Base-by-base conservation (phyloP, 2,329 filamentous ascomycete species). In the Colletotrichum sp. region DNA sequence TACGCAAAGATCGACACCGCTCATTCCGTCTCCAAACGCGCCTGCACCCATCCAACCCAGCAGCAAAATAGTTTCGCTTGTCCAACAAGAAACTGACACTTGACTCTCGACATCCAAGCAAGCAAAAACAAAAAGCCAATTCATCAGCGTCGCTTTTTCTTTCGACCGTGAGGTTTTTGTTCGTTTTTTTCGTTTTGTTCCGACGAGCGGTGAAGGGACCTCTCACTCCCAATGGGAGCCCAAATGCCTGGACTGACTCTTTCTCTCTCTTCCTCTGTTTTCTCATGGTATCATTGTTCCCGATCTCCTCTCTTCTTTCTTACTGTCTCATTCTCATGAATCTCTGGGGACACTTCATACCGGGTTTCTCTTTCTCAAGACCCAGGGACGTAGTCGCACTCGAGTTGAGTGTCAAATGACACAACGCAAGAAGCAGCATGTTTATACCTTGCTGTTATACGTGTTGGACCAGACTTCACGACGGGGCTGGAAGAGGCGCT, bases 401-500 rank as follows among this genome's bases (percentile, higher is more conserved):
- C 39, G 39, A 49, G 39, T 49, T 49, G 39, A 49, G 39, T 49
- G 39, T 59, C 66, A 21, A 36, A 52, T 6, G 65, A 57, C 49
- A 34, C 65, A n/a, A 26, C 4, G 10, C 7, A 34, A 34, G 28
- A 18, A 75, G 34, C 9, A 77, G 57, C 65, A 60, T 65, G 18
- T 21, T 39, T 64, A 65, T 63, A 72, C 34, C 49, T 63, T 62
- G 65, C 44, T 64, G 39, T 73, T 71, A 68, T 78, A 76, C 24
- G 77, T 78, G 64, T 78, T 78, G 62, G 77, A 78, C 80, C 84
- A 86, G 15, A 83, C 82, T 30, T 80, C 81, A 59, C 81, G 82
- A 55, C 80, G 82, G 9, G 83, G 82, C 65, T 81, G 81, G 44
- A 84, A 77, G 0, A 93, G 80, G 30, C 90, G 86, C 79, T 89